phyloP scores from a whole-genome alignment of 1,284 basidiomycete genomes.

The Wallemia ichthyophaga region DNA sequence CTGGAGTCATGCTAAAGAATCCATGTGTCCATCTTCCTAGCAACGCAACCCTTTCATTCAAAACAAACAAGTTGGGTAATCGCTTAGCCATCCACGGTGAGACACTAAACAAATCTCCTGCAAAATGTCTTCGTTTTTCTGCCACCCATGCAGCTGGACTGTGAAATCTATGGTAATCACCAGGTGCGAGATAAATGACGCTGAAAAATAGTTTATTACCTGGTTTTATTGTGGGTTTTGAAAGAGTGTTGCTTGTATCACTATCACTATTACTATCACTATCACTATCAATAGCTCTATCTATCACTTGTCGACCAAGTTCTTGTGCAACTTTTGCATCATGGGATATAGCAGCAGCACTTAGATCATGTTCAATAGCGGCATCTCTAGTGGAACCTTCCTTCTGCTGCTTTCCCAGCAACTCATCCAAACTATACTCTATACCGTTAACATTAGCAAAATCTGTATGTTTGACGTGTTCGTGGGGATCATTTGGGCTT shows the following conservation, averaged over 20 bases:
- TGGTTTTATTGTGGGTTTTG: slow-evolving; percentile 10
- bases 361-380: slow-evolving; percentile 24
- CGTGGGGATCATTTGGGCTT: slow-evolving; percentile 2
- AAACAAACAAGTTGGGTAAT: slow-evolving; percentile 71
- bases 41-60: slow-evolving; percentile 93
- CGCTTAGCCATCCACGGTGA: slow-evolving; percentile 85
- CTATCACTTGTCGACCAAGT: slow-evolving; percentile 1
- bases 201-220: slow-evolving; percentile 67
- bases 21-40: slow-evolving; percentile 83
- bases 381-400: slow-evolving; percentile 8
- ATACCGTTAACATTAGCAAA: slow-evolving; percentile 96
- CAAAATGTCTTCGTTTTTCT: slow-evolving; percentile 77
- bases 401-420: slow-evolving; percentile 24
- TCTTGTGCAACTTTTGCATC: slow-evolving; percentile 26
- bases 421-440: slow-evolving; percentile 63
- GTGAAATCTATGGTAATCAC: slow-evolving; percentile 96
- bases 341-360: slow-evolving; percentile 23
- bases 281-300: not conserved
- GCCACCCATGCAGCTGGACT: slow-evolving; percentile 89
- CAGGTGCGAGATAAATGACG: slow-evolving; percentile 90
- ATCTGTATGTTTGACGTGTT: slow-evolving; percentile 31
- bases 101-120: slow-evolving; percentile 83
- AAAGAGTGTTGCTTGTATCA: not conserved
- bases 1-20: slow-evolving; percentile 90
- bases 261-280: not conserved